Percentiles rank a stretch among this genome's conserved stretches.
Conservation (phyloP, 2,329 filamentous ascomycete genomes). For the Penicillium verrucosum region DNA sequence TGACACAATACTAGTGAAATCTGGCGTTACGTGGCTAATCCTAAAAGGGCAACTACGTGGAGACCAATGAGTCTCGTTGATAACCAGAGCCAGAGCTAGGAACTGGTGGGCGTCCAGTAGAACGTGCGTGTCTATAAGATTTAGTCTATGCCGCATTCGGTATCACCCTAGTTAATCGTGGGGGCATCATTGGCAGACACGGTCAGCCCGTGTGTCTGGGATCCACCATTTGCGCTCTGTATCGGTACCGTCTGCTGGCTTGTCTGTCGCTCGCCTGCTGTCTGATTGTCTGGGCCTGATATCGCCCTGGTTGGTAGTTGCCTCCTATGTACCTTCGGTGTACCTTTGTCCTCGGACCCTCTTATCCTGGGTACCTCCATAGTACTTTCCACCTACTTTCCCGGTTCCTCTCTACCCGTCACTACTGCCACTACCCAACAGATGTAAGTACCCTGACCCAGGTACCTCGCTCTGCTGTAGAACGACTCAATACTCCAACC, state of each 20-base stretch:
- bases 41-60: conserved; percentile 9
- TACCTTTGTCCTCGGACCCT: conserved; percentile 9
- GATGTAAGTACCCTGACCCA: conserved; percentile 15
- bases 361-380: conserved; percentile 9
- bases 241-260: conserved; percentile 14
- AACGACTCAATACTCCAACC: conserved; percentile 6
- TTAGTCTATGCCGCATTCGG: conserved; percentile 19
- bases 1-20: conserved; percentile 7
- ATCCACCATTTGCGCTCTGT: conserved; percentile 7
- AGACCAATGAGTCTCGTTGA: conserved; percentile 9
- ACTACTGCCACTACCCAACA: conserved; percentile 13
- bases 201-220: conserved; percentile 1
- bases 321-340: conserved; percentile 8
- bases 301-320: conserved; percentile 4
- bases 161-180: conserved; percentile 17
- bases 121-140: conserved; percentile 24
- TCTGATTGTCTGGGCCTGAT: conserved; percentile 3
- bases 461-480: conserved; percentile 17
- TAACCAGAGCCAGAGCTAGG: conserved; percentile 11
- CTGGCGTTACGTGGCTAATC: conserved; percentile 13
- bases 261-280: neutral
- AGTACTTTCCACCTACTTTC: conserved; percentile 1
- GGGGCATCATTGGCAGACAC: conserved; percentile 1
- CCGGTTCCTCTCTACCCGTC: conserved; percentile 2
- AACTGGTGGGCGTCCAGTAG: conserved; percentile 15